Base-by-base conservation (phyloP, 1,284 basidiomycete species). In the Leccinum variabile region DNA sequence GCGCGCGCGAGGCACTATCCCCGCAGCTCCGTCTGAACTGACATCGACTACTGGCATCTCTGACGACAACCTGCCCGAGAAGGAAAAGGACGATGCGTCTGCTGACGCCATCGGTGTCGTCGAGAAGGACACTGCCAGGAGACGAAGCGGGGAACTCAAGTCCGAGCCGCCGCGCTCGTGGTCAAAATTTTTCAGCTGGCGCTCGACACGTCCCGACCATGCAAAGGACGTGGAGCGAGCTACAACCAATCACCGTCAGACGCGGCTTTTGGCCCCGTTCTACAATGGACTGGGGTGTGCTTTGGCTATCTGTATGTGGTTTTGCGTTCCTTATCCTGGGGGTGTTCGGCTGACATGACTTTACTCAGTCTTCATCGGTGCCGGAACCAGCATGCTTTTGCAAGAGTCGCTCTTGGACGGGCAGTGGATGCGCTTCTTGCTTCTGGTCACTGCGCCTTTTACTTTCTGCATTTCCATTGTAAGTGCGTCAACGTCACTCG, bases 391-490 rank as follows among this genome's bases (percentile, higher is more conserved):
- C 59, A 79, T 82, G 39, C 73, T 94, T 46, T 78, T 94, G 44
- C 75, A 83, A 62, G 91, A 94, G 73, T 86, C 78, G 56, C 76
- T 86, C 14, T 77, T 92, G 50, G 94, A 95, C 70, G 80, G 82
- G 37, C 76, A 80, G 55, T 87, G 81, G 73, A 74, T 66, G 3
- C 85, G 92, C 22, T 89, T 94, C 65, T 83, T 82, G 0, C 82
- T 95, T 25, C 70, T 89, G 16, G 81, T 75, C 16, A 84, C 87
- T 0, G 74, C 82, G 0, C 91, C 92, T 0, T 86, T 93, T 74
- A 80, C 92, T 32, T 86, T 91, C 68, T 90, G 89, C 62, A 83
- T 94, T 3, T 86, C 88, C 3, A 76, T 92, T 65, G 90, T 92
- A 69, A 74, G 87, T 78, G 33, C 64, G 49, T 44, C 57, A 35